Evolutionary conservation across 768 basidiomycete species (phyloP), one percentile per base, ranked within the genome.

Genomic region (Pholiota conissans): DNA sequence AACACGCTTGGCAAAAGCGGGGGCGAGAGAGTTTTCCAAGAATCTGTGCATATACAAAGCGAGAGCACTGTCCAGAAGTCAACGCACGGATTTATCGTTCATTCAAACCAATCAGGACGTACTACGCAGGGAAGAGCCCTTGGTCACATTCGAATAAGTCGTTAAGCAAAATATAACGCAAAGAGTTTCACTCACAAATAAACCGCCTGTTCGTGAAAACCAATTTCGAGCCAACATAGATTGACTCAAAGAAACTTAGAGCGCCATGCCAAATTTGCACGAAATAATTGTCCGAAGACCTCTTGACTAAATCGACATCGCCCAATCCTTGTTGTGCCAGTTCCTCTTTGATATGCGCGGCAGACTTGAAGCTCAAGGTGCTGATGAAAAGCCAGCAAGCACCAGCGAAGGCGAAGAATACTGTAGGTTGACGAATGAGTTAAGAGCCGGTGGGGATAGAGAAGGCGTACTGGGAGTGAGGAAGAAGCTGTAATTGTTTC

Each of bases 401-500:
- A n/a, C 66, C 71, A 27, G 71, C 69, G 8, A 66, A 45, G 22
- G 59, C 56, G 50, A 72, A 72, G 56, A 72, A 72, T 5, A 71
- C 70, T 64, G 35, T 11, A 16, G 2, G n/a, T 13, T 18, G 1
- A 30, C 0, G 14, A 56, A 13, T 4, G 5, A n/a, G 22, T 45
- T 22, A 20, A 48, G 11, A 32, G 18, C 22, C 45, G 16, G 10
- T 22, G 18, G n/a, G n/a, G n/a, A n/a, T n/a, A n/a, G n/a, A n/a
- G n/a, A n/a, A 40, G 13, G 24, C 14, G 16, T 16, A 20, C 39
- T 34, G 26, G 71, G 70, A 1, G 67, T 68, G 34, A 72, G 55
- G 59, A 73, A 70, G 58, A 72, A 73, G 56, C 69, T 70, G 55
- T 72, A 72, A 61, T 73, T 72, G 56, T 72, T 70, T 16, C 71